phyloP scores from a whole-genome alignment of 2,329 filamentous ascomycete genomes.

The Davidsoniella neocaledoniae region DNA sequence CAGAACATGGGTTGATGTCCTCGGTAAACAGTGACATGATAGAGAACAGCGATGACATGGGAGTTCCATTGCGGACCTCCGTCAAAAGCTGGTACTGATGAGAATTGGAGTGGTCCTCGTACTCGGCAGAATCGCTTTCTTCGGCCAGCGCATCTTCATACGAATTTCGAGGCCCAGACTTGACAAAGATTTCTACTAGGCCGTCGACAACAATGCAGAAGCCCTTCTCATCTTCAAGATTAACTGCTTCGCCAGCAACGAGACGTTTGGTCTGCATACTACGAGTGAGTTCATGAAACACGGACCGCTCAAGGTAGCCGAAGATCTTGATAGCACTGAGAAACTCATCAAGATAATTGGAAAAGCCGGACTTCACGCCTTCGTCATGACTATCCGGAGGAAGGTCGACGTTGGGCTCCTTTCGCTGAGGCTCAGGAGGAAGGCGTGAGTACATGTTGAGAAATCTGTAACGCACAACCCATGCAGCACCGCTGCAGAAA shows the following conservation, averaged over 20 bases:
- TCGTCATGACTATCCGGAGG: conserved; percentile 88
- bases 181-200: conserved; percentile 93
- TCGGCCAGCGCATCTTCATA: conserved; percentile 18
- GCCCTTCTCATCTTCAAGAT: conserved; percentile 92
- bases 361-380: conserved; percentile 73
- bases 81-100: conserved; percentile 91
- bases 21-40: conserved; percentile 96
- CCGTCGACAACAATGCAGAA: conserved; percentile 97
- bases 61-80: conserved; percentile 92
- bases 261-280: conserved; percentile 97
- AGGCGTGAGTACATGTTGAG: conserved; percentile 93
- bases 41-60: conserved; percentile 96
- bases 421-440: conserved; percentile 84
- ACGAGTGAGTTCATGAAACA: conserved; percentile 92
- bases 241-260: conserved; percentile 86
- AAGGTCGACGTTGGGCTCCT: conserved; percentile 87
- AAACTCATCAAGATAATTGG: conserved; percentile 97
- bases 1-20: conserved; percentile 64
- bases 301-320: conserved; percentile 85
- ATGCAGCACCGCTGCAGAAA: conserved; percentile 71
- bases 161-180: conserved; percentile 45
- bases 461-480: conserved; percentile 89
- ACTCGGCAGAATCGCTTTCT: conserved; percentile 39
- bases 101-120: conserved; percentile 42
- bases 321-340: conserved; percentile 98